Conservation (phyloP, 1,284 basidiomycete species). For the Bjerkandera adusta region DNA sequence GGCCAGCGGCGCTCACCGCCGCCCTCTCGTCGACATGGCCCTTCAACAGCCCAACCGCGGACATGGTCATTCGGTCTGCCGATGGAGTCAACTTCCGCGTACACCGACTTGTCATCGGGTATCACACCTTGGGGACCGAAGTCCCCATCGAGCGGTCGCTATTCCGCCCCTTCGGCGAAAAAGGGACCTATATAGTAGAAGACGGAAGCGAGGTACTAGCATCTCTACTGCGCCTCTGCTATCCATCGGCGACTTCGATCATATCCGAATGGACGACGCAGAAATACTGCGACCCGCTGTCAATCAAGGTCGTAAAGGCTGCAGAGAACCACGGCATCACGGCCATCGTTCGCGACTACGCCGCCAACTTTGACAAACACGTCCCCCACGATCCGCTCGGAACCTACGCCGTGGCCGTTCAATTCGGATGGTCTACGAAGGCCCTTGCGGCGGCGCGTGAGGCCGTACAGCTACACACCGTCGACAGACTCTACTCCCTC, state of each 20-base stretch:
- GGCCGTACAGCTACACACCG: neutral
- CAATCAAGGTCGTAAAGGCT: neutral
- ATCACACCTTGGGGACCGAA: too few species aligned
- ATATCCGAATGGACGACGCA: neutral
- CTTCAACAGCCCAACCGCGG: conserved; percentile 4
- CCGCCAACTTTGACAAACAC: neutral
- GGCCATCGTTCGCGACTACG: neutral
- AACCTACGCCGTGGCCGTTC: conserved; percentile 1
- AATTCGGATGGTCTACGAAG: neutral
- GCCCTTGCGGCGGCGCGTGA: neutral
- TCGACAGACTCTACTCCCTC: neutral
- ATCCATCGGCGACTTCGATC: neutral
- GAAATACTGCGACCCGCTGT: neutral
- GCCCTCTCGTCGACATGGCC: neutral
- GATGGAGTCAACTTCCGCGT: conserved; percentile 8
- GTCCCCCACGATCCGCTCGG: neutral
- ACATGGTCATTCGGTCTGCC: conserved; percentile 6
- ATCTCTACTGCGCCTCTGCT: conserved; percentile 3
- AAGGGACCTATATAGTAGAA: neutral
- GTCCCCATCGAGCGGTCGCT: too few species aligned
- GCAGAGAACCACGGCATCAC: neutral
- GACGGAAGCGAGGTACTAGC: neutral
- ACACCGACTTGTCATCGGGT: conserved; percentile 1
- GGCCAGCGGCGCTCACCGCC: neutral
- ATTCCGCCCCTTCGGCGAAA: too few species aligned